Base-by-base conservation (phyloP, 1,284 basidiomycete genomes). In the Hypsizygus ulmarius region DNA sequence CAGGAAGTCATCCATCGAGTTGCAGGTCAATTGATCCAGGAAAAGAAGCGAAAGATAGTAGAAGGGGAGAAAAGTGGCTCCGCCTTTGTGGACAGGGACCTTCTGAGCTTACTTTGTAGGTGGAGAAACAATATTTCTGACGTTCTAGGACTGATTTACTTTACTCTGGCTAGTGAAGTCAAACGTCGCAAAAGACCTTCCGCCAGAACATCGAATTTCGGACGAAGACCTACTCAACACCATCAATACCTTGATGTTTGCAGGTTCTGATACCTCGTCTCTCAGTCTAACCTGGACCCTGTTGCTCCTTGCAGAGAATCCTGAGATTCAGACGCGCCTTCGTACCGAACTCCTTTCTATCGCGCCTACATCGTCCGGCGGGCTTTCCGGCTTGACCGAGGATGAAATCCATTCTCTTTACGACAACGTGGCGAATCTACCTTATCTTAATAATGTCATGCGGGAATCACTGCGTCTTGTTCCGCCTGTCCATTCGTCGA, bases 191-290 rank as follows among this genome's bases (percentile, higher is more conserved):
- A 75, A 67, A 0, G 82, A 87, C 51, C 68, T 87, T 12, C 71
- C 81, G 9, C 70, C 72, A 0, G 79, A 84, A 42, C 81, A 90
- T 54, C 79, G 84, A 36, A 83, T 93, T 51, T 87, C 88, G 1
- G 88, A 92, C 58, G 79, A 83, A 37, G 90, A 92, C 56, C 83
- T 93, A 39, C 70, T 90, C 28, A 72, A 90, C 59, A 91, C 84
- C 54, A 83, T 93, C 65, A 91, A 89, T 55, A 92, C 90, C 0
- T 87, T 93, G 64, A 81, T 92, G 72, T 90, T 93, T 65, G 90
- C 88, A 11, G 90, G 90, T 9, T 88, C 88, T 3, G 90, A 93
- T 59, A 91, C 91, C 0, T 87, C 86, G 9, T 87, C 87, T 1
- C 78, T 92, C 21, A 77, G 83, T 8, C 69, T 91, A 40, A 86